Evolutionary conservation across 495 filamentous ascomycete species (phyloP).

Genomic region (Neurospora intermedia): DNA sequence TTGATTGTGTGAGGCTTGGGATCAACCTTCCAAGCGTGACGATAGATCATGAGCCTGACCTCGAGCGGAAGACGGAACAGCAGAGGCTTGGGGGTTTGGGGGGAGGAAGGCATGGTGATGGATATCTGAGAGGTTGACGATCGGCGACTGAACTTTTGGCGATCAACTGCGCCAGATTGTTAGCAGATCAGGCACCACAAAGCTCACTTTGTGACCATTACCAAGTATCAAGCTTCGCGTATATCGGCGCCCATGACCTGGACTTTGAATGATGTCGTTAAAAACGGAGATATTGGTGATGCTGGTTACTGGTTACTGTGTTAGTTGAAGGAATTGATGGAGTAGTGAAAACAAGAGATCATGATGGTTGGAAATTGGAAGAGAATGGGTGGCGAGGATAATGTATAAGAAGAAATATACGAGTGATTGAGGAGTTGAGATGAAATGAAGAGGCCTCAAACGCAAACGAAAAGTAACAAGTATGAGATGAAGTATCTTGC

Average conservation of each 20-base stretch:
- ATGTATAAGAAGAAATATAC: neutral
- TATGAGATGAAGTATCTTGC: neutral
- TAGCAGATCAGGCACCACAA: neutral
- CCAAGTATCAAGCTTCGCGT: neutral
- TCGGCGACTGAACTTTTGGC: neutral
- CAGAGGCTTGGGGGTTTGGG: neutral
- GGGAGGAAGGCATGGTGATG: neutral
- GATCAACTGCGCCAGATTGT: neutral
- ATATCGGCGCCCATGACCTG: neutral
- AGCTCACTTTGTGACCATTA: neutral
- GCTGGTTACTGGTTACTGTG: neutral
- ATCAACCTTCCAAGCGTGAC: neutral
- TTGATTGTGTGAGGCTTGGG: neutral
- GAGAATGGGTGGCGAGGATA: neutral
- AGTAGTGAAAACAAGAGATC: neutral
- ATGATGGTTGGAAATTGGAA: neutral
- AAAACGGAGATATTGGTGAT: neutral
- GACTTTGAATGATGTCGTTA: neutral
- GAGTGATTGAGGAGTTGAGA: neutral
- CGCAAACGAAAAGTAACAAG: neutral
- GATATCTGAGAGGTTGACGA: neutral
- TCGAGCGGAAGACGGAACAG: neutral
- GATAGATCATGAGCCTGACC: neutral
- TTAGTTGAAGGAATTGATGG: neutral
- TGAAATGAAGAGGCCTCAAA: neutral